Evolutionary conservation across 768 basidiomycete species (phyloP), one percentile per base, ranked within the genome.

Genomic region (Russula olivacea): DNA sequence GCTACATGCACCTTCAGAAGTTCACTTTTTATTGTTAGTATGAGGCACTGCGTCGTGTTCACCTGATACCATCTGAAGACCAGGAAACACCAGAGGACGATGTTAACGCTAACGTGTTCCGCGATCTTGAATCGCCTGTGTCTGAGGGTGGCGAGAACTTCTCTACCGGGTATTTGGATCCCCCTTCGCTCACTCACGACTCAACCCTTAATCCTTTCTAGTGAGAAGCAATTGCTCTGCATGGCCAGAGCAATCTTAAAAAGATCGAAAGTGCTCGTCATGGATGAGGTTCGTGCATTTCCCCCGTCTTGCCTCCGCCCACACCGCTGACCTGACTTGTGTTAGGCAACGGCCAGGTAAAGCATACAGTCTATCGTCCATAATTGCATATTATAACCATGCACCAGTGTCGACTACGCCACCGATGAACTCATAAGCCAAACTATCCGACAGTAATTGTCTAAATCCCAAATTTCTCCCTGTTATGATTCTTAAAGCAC

Each of bases 101-200:
- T 17, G 74, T 89, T 60, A 93, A 93, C 64, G 77, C 71, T 34
- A 93, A 93, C 63, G 82, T 89, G 3, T 91, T 91, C 81, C 82
- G 86, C 21, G 83, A 86, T 68, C 76, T 91, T 7, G 88, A 92
- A 64, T 87, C 85, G 0, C 67, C 79, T 9, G 88, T 91, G 3
- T 86, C 87, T 1, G 91, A 94, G 75, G 89, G 88, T 1, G 91
- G 90, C 19, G 93, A 95, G 21, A 95, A 93, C 75, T 93, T 94
- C 72, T 91, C 89, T 0, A 88, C 89, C 8, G 89, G 89, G 87
- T 88, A 61, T 51, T 79, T 71, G 30, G 43, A 34, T 36, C 55
- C 23, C 8, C 5, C 12, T 53, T 59, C 8, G 36, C 14, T 19
- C 17, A 10, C 45, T n/a, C 32, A 38, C 64, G 45, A 48, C 30